A percentile compares a stretch with the other conserved stretches of the same genome.
phyloP scores from a whole-genome alignment of 169 alveolate species.

The Cryptosporidium parvum region DNA sequence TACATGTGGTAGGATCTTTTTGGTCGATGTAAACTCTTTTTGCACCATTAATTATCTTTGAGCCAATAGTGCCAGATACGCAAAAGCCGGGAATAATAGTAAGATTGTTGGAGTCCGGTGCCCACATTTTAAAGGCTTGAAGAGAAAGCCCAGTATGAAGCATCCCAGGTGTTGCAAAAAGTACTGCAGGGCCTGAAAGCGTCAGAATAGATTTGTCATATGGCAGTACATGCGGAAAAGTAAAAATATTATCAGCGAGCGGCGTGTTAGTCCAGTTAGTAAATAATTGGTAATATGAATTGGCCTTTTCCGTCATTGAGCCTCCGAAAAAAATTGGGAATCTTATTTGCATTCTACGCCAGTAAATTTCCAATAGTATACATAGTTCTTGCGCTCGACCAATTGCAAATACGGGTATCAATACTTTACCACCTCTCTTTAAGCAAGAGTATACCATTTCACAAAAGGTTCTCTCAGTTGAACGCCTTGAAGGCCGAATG shows the following conservation, averaged over 20 bases:
- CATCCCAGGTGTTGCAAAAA: conserved; percentile 99
- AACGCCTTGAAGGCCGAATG: conserved; percentile 94
- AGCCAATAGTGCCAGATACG: conserved; percentile 97
- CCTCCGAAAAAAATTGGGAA: conserved; percentile 97
- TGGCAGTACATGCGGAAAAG: conserved; percentile 92
- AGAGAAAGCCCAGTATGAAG: conserved; percentile 97
- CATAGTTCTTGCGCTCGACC: conserved; percentile 99
- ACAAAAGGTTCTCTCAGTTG: conserved; percentile 96
- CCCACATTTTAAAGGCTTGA: conserved; percentile 95
- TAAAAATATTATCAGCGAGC: conserved; percentile 90
- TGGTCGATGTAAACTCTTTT: conserved; percentile 80
- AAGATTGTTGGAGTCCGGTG: conserved; percentile 93
- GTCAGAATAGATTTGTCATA: conserved; percentile 90
- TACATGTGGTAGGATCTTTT: conserved; percentile 81
- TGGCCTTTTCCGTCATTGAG: conserved; percentile 97
- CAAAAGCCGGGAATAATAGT: conserved; percentile 98
- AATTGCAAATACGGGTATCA: conserved; percentile 98
- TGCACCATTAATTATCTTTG: conserved; percentile 91
- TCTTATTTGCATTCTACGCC: conserved; percentile 93
- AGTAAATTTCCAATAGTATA: conserved; percentile 94
- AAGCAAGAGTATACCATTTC: conserved; percentile 86
- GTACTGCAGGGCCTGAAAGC: conserved; percentile 96
- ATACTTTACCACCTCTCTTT: conserved; percentile 91
- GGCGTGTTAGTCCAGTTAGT: conserved; percentile 93
- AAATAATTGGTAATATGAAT: conserved; percentile 93